Conservation (phyloP, 192 early-diverging fungal genomes). For the Entomortierella lignicola region DNA sequence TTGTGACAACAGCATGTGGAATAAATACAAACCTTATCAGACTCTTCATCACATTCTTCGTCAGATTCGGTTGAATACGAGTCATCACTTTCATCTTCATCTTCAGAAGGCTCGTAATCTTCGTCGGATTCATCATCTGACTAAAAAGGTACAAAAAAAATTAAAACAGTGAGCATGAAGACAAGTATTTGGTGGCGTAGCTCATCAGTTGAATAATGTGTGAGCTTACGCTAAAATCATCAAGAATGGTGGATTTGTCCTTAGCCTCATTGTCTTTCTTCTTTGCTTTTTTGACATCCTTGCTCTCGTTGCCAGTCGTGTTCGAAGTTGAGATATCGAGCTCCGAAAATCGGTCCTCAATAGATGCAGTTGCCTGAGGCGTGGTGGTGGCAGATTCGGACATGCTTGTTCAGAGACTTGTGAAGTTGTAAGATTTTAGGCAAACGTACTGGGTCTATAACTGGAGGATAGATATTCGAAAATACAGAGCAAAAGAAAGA, state of each 20-base stretch:
- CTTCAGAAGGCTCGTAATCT: constrained; percentile 20
- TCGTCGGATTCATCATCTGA: constrained; percentile 47
- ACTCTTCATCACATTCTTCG: constrained; percentile 18
- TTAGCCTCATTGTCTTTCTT: constrained; percentile 8
- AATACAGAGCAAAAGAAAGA: background rate
- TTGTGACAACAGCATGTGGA: background rate
- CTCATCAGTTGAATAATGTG: background rate
- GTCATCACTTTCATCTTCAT: constrained; percentile 7
- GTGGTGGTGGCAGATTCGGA: background rate
- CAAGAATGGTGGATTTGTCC: constrained; percentile 32
- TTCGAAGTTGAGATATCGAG: constrained; percentile 13
- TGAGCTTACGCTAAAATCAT: constrained; percentile 34
- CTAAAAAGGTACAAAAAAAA: constrained; percentile 10
- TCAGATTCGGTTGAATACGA: constrained; percentile 21
- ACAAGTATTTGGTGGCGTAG: constrained; percentile 18
- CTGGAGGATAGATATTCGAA: background rate
- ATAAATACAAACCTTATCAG: constrained; percentile 1
- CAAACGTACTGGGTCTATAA: no score
- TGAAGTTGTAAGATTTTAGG: no score
- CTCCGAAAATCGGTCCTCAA: constrained; percentile 14
- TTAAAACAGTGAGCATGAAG: background rate
- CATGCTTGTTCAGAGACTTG: background rate
- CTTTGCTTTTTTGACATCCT: constrained; percentile 11
- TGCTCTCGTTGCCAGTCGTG: constrained; percentile 5
- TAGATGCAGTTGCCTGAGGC: constrained; percentile 2